Conservation (phyloP, 2,329 filamentous ascomycete genomes). For the Epichloe elymi region DNA sequence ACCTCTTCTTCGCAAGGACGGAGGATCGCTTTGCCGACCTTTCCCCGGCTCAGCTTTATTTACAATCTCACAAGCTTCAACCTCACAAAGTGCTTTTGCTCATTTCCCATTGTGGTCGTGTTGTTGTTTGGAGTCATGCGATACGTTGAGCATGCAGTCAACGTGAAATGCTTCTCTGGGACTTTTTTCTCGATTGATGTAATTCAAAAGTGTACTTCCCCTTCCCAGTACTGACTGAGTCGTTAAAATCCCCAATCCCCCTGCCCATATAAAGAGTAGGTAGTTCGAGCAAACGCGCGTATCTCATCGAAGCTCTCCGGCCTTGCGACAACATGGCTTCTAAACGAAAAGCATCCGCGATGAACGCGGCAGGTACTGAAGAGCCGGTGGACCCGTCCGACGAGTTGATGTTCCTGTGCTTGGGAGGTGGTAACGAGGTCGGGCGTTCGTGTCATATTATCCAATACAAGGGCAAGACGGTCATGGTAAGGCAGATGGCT, state of each 20-base stretch:
- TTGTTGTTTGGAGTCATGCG: background rate
- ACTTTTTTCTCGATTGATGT: background rate
- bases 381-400: slow-evolving; percentile 88
- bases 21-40: background rate
- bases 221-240: background rate
- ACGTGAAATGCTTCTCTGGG: background rate
- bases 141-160: background rate
- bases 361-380: slow-evolving; percentile 54
- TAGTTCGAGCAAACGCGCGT: background rate
- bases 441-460: slow-evolving; percentile 95
- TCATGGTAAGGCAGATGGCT: slow-evolving; percentile 56
- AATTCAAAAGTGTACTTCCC: background rate
- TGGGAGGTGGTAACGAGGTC: slow-evolving; percentile 94
- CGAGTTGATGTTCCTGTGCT: slow-evolving; percentile 83
- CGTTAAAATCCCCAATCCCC: background rate
- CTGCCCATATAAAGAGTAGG: background rate
- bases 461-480: slow-evolving; percentile 97
- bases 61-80: background rate
- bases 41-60: background rate
- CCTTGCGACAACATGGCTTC: slow-evolving; percentile 55
- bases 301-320: background rate
- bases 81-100: background rate
- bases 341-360: slow-evolving; percentile 75
- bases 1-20: background rate
- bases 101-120: background rate